These are phyloP conservation scores for Ustilago cynodontis DNA, from an alignment of 1,284 basidiomycete species.

Conservation along the genomic window DNA sequence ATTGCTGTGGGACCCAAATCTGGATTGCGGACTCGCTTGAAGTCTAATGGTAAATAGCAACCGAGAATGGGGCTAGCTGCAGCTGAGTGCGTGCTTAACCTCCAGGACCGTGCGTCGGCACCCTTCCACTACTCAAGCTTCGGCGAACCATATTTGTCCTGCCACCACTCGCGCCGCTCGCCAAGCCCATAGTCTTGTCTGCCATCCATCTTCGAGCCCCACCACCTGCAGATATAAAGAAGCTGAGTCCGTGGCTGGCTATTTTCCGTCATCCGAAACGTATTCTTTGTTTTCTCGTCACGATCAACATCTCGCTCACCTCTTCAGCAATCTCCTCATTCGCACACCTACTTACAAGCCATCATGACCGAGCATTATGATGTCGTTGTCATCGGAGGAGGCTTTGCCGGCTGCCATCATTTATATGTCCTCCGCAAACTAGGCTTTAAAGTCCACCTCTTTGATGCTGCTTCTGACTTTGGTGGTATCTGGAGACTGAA, in stretches of 20 bases:
- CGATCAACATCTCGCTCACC: background rate
- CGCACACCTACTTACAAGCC: background rate
- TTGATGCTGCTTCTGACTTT: conserved; percentile 52
- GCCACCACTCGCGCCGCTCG: background rate
- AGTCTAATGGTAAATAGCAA: background rate
- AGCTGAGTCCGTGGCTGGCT: too few relatives aligned
- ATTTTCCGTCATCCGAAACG: background rate
- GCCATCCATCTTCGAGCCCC: background rate
- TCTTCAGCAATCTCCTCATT: background rate
- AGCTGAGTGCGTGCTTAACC: background rate
- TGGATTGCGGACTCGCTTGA: background rate
- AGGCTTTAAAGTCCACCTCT: conserved; percentile 51
- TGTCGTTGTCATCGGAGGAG: conserved; percentile 45
- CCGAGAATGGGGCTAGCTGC: background rate
- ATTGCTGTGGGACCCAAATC: background rate
- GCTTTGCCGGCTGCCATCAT: conserved; percentile 50
- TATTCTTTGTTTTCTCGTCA: background rate
- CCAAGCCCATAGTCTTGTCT: background rate
- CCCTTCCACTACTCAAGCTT: conserved; percentile 8
- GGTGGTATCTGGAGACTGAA: conserved; percentile 53
- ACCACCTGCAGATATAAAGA: background rate
- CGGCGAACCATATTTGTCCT: background rate
- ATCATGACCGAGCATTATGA: conserved; percentile 53
- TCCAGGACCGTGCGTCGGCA: conserved; percentile 16
- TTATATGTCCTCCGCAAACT: conserved; percentile 46